Evolutionary conservation across 805 yeast genomes (phyloP).

Genomic region (Scheffersomyces coipomensis): DNA sequence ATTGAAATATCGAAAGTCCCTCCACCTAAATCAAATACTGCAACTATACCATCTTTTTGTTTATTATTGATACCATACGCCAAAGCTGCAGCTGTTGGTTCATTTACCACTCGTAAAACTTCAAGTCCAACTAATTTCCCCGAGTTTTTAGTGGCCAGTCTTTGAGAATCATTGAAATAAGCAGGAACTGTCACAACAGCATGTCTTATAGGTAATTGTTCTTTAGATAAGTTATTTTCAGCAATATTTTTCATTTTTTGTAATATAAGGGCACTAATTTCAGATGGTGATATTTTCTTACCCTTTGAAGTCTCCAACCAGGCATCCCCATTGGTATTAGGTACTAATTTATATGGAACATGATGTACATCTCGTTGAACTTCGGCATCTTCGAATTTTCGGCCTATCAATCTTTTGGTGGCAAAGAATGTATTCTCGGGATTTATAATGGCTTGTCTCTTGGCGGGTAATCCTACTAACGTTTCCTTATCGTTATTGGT

Average conservation of each 20-base stretch:
- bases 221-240: constrained; percentile 45
- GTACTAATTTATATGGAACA: constrained; percentile 62
- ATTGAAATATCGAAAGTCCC: constrained; percentile 84
- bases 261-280: constrained; percentile 65
- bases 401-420: constrained; percentile 77
- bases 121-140: constrained; percentile 75
- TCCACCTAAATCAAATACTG: constrained; percentile 78
- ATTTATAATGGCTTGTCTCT: constrained; percentile 73
- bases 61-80: constrained; percentile 72
- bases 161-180: constrained; percentile 73
- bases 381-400: constrained; percentile 65
- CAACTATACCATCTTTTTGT: constrained; percentile 48
- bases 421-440: constrained; percentile 79
- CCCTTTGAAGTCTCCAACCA: constrained; percentile 55
- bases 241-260: constrained; percentile 68
- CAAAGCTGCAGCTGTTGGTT: constrained; percentile 84
- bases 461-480: constrained; percentile 69
- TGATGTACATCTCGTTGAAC: constrained; percentile 64
- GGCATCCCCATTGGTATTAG: constrained; percentile 66
- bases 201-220: constrained; percentile 43
- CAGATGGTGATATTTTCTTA: constrained; percentile 59
- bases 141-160: constrained; percentile 82
- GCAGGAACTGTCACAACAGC: constrained; percentile 88
- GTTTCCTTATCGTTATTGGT: constrained; percentile 27
- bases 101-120: constrained; percentile 74